Conservation (phyloP, 83 land plant genomes). For the Diphasiastrum complanatum region DNA sequence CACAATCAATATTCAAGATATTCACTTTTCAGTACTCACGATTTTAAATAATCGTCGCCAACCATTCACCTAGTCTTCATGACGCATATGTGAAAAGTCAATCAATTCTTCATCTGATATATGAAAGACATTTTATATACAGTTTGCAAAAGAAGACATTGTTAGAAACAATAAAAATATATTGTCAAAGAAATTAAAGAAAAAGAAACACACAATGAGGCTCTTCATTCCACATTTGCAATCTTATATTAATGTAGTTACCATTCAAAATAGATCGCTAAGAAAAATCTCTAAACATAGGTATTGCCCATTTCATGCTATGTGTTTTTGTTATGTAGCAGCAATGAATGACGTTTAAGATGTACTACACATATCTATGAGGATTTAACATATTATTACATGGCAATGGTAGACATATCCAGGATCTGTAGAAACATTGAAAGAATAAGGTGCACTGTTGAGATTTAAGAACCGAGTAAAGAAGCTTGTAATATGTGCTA, state of each 20-base stretch:
- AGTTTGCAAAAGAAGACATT: no score
- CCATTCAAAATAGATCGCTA: neutral
- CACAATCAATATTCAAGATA: no score
- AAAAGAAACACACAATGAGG: neutral
- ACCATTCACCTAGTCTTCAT: no score
- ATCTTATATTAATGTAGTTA: neutral
- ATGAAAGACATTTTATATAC: no score
- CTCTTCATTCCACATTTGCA: neutral
- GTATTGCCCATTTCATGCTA: neutral
- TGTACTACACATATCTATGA: neutral
- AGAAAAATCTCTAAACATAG: neutral
- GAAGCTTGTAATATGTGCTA: slow-evolving; percentile 50
- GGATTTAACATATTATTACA: slow-evolving; percentile 29
- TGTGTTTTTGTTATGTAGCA: neutral
- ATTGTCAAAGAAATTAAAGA: no score
- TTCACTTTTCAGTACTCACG: no score
- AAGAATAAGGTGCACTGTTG: slow-evolving; percentile 34
- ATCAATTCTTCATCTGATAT: no score
- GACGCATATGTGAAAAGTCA: no score
- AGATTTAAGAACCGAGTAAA: slow-evolving; percentile 46
- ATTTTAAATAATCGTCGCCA: no score
- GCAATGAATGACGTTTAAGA: neutral
- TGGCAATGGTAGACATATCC: slow-evolving; percentile 87
- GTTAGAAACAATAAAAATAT: no score
- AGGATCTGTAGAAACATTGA: slow-evolving; percentile 56